A percentile compares a stretch with the other conserved stretches of the same genome.
Evolutionary conservation across 2,329 filamentous ascomycete species (phyloP).

Genomic region (Aspergillus sp.): DNA sequence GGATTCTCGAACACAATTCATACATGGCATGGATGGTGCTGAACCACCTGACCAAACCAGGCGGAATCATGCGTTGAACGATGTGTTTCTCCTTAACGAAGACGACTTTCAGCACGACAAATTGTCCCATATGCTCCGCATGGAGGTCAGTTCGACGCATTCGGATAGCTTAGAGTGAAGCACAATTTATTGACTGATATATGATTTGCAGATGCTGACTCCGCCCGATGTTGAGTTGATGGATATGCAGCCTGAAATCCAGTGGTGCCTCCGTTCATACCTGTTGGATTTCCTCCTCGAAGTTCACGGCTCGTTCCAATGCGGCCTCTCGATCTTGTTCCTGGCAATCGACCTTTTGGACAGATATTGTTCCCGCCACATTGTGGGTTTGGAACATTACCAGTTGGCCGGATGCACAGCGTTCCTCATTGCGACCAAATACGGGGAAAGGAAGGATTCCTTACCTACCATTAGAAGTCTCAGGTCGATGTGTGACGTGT

Average conservation of each 20-base stretch:
- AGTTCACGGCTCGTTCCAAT: background rate
- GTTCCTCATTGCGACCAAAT: background rate
- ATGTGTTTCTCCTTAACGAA: background rate
- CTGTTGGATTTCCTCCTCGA: background rate
- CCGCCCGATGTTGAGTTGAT: background rate
- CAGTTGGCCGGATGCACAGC: background rate
- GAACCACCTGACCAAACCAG: background rate
- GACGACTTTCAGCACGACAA: background rate
- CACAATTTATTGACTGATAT: background rate
- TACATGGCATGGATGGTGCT: background rate
- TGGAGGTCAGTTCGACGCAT: background rate
- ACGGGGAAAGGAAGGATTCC: background rate
- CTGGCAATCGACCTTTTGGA: background rate
- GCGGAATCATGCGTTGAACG: background rate
- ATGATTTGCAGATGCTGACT: background rate
- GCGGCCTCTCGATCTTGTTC: background rate
- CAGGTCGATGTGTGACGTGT: background rate
- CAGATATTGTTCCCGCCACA: background rate
- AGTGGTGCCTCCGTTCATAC: background rate
- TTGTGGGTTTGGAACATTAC: background rate
- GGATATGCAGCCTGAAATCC: background rate
- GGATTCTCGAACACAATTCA: background rate
- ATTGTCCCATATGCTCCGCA: background rate
- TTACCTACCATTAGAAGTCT: background rate
- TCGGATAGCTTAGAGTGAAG: background rate